Percentiles rank a stretch among this genome's conserved stretches.
These are phyloP conservation scores for Melaleuca quinquenervia DNA, from an alignment of 345 rosid species.

Conservation along the genomic window DNA sequence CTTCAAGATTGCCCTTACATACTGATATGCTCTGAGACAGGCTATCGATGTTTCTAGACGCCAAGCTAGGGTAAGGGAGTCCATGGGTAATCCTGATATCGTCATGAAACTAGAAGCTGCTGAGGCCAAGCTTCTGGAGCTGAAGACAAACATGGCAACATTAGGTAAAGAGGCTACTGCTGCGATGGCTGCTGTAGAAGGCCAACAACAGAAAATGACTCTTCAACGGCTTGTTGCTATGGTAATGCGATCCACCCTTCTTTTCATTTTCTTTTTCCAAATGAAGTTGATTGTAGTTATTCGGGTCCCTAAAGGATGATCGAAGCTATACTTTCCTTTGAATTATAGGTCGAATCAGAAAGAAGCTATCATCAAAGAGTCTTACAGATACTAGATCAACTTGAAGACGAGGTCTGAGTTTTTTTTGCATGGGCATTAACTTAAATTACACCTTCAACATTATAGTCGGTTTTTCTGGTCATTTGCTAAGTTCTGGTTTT, in stretches of 20 bases:
- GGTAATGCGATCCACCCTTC: slow-evolving; percentile 25
- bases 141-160: slow-evolving; percentile 63
- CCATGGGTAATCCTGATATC: slow-evolving; percentile 51
- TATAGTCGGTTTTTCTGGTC: neutral
- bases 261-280: neutral
- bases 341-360: slow-evolving; percentile 78
- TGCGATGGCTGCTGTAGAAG: slow-evolving; percentile 92
- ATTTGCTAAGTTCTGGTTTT: neutral
- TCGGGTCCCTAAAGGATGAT: neutral
- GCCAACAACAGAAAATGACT: slow-evolving; percentile 88
- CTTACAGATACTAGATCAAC: slow-evolving; percentile 79
- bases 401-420: slow-evolving; percentile 63
- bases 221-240: slow-evolving; percentile 84
- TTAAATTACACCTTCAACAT: neutral
- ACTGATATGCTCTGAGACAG: slow-evolving; percentile 37
- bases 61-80: slow-evolving; percentile 76
- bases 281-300: neutral
- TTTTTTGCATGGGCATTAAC: neutral
- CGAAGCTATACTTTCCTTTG: neutral
- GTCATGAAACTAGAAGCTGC: slow-evolving; percentile 75
- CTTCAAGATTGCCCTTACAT: neutral
- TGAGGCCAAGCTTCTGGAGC: slow-evolving; percentile 72
- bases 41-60: slow-evolving; percentile 83
- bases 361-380: slow-evolving; percentile 76
- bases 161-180: slow-evolving; percentile 86